Evolutionary conservation across 148 eudicot species (phyloP).

Genomic region (Selenicereus undatus): DNA sequence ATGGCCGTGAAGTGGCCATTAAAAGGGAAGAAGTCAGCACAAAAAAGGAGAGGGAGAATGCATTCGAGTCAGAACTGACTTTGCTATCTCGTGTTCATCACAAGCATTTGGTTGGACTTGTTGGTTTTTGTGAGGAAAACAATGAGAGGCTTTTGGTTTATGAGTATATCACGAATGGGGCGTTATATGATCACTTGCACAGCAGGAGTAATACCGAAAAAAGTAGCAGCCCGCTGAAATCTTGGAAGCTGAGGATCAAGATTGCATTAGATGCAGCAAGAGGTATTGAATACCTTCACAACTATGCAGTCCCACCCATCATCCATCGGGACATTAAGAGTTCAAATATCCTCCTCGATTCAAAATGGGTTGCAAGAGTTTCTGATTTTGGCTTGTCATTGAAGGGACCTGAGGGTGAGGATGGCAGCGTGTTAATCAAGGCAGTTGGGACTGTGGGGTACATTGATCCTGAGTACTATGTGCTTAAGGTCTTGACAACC

Average conservation of each 20-base stretch:
- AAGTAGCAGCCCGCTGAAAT: constrained; percentile 29
- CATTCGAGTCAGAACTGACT: constrained; percentile 39
- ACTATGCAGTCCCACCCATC: constrained; percentile 63
- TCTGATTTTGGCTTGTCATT: constrained; percentile 59
- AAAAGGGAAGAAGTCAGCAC: constrained; percentile 45
- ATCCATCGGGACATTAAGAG: constrained; percentile 63
- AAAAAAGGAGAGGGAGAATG: constrained; percentile 36
- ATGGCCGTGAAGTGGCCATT: constrained; percentile 58
- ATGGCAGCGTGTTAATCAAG: constrained; percentile 31
- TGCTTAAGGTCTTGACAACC: constrained; percentile 44
- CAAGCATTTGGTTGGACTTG: constrained; percentile 57
- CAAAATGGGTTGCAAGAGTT: constrained; percentile 56
- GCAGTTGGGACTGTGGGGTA: constrained; percentile 57
- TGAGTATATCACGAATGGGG: constrained; percentile 54
- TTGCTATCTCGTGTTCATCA: constrained; percentile 54
- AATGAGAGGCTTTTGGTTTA: constrained; percentile 55
- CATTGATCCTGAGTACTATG: constrained; percentile 60
- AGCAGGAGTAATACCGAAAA: constrained; percentile 22
- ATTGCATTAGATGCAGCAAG: constrained; percentile 58
- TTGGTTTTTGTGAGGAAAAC: constrained; percentile 52
- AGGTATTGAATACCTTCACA: constrained; percentile 64
- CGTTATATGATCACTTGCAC: constrained; percentile 48
- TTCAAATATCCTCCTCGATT: constrained; percentile 54
- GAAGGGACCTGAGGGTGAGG: constrained; percentile 37
- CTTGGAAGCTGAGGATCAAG: constrained; percentile 59